Percentiles rank a stretch among this genome's conserved stretches.
phyloP scores from a whole-genome alignment of 495 filamentous ascomycete species.

The Penicillium cataractarum region DNA sequence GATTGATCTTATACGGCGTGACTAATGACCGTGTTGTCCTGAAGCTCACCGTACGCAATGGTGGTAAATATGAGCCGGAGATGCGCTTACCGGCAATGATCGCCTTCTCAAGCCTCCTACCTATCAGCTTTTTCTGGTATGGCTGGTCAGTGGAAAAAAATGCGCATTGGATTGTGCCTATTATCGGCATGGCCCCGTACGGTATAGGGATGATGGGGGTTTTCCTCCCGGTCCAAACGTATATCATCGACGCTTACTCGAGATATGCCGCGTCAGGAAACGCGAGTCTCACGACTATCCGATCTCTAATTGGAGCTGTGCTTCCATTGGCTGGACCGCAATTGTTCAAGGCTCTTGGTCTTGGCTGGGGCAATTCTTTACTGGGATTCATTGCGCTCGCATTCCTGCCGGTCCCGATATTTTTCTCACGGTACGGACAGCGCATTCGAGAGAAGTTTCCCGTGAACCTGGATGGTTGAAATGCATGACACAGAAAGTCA shows the following conservation, averaged over 20 bases:
- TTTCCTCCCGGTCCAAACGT: conserved; percentile 37
- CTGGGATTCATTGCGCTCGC: conserved; percentile 66
- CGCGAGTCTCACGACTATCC: conserved; percentile 58
- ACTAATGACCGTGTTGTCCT: conserved; percentile 60
- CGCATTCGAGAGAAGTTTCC: conserved; percentile 34
- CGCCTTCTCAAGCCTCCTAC: conserved; percentile 51
- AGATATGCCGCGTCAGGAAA: conserved; percentile 59
- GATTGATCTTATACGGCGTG: conserved; percentile 52
- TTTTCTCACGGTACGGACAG: conserved; percentile 37
- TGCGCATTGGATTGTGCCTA: conserved; percentile 38
- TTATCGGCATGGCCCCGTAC: conserved; percentile 34
- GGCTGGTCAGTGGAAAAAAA: conserved; percentile 31
- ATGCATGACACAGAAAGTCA: no score
- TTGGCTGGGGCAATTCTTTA: conserved; percentile 71
- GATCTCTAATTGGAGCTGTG: conserved; percentile 62
- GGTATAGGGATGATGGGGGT: conserved; percentile 32
- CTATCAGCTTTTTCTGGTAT: conserved; percentile 37
- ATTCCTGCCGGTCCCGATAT: conserved; percentile 40
- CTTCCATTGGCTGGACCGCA: conserved; percentile 64
- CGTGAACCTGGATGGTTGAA: conserved; percentile 21
- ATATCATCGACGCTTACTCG: conserved; percentile 39
- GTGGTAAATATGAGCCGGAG: conserved; percentile 60
- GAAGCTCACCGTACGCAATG: conserved; percentile 54
- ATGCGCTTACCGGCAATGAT: conserved; percentile 67
- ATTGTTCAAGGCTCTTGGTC: conserved; percentile 62